phyloP scores from a whole-genome alignment of 192 early-diverging fungal species.

The Fimicolochytrium jonesii region DNA sequence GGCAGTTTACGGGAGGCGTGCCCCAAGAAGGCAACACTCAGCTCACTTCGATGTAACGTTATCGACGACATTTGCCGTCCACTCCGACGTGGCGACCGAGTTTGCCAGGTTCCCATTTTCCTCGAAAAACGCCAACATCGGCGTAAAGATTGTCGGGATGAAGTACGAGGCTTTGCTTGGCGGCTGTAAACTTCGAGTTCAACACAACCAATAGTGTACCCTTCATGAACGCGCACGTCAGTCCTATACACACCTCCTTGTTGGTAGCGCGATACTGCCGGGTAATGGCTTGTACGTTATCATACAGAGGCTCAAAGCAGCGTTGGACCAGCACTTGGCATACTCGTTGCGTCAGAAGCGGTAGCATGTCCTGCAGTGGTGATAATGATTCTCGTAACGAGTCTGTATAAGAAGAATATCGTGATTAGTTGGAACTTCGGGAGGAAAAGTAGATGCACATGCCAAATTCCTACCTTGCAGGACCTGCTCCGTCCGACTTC shows the following conservation, averaged over 20 bases:
- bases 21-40: too few species aligned
- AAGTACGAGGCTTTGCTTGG: conserved; percentile 23
- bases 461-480: conserved; percentile 6
- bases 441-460: too few species aligned
- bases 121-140: conserved; percentile 15
- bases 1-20: too few species aligned
- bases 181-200: too few species aligned
- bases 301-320: conserved; percentile 25
- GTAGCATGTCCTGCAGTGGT: conserved; percentile 2
- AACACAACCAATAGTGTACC: too few species aligned
- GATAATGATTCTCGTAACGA: neutral
- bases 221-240: too few species aligned
- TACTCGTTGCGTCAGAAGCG: conserved; percentile 12
- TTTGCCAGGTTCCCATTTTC: neutral
- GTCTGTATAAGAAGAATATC: too few species aligned
- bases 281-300: conserved; percentile 17
- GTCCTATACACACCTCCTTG: conserved; percentile 24
- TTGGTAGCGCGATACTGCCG: conserved; percentile 27
- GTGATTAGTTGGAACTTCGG: too few species aligned
- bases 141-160: conserved; percentile 24
- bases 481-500: neutral
- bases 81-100: neutral
- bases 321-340: conserved; percentile 5
- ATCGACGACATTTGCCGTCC: conserved; percentile 10
- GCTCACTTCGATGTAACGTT: conserved; percentile 8